phyloP scores from a whole-genome alignment of 805 yeast genomes.

The Wickerhamomyces ciferrii region DNA sequence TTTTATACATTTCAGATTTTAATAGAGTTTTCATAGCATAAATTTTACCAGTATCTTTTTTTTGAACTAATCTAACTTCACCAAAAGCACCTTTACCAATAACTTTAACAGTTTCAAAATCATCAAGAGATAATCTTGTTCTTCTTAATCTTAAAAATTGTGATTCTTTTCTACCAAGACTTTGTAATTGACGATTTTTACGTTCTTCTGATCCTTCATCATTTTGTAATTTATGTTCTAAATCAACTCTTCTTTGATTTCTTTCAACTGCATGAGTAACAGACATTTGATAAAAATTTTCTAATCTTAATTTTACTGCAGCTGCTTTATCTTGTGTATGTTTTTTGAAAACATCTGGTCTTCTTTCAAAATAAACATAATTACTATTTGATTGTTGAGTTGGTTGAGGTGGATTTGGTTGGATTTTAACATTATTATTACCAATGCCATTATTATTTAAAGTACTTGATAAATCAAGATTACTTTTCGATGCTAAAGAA shows the following conservation, averaged over 20 bases:
- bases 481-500: constrained; percentile 14
- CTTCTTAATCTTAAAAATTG: constrained; percentile 85
- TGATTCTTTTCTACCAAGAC: constrained; percentile 85
- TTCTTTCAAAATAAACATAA: constrained; percentile 24
- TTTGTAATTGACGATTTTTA: constrained; percentile 69
- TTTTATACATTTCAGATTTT: constrained; percentile 77
- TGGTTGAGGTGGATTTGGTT: constrained; percentile 14
- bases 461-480: constrained; percentile 18
- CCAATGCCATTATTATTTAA: constrained; percentile 2
- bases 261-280: constrained; percentile 92
- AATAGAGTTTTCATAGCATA: constrained; percentile 92
- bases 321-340: constrained; percentile 25
- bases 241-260: constrained; percentile 83
- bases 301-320: constrained; percentile 70
- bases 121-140: constrained; percentile 86
- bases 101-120: constrained; percentile 93
- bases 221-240: constrained; percentile 78
- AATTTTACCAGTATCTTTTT: constrained; percentile 89
- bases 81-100: constrained; percentile 99
- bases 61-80: constrained; percentile 90
- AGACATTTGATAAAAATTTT: constrained; percentile 89
- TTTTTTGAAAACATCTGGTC: constrained; percentile 24
- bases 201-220: constrained; percentile 59
- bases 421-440: constrained; percentile 8
- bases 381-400: constrained; percentile 7